phyloP scores from a whole-genome alignment of 257 asterid species.

The Vinca minor region DNA sequence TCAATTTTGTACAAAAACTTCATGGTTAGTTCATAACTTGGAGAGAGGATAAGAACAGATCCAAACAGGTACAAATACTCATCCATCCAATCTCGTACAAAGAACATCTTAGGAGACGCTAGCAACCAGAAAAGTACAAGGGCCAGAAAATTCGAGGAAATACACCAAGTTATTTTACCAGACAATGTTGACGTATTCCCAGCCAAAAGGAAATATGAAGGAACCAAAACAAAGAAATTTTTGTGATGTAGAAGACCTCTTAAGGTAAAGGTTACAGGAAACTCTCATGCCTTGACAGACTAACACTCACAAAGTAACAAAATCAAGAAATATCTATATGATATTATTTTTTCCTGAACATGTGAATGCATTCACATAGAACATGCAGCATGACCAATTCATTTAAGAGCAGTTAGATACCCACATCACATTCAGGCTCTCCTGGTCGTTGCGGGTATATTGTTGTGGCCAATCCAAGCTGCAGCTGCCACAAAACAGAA shows the following conservation, averaged over 20 bases:
- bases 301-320: not conserved
- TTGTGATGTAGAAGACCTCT: not conserved
- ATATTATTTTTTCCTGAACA: not conserved
- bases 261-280: not conserved
- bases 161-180: not conserved
- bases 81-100: not conserved
- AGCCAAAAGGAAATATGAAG: too few relatives aligned
- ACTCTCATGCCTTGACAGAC: not conserved
- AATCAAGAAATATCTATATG: not conserved
- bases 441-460: conserved; percentile 91
- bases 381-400: not conserved
- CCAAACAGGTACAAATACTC: not conserved
- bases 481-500: conserved; percentile 33
- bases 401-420: conserved; percentile 25
- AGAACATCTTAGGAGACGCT: conserved; percentile 3
- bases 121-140: not conserved
- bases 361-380: not conserved
- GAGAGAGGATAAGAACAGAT: not conserved
- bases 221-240: too few relatives aligned
- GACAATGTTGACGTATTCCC: too few relatives aligned
- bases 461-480: conserved; percentile 59
- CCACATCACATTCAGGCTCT: conserved; percentile 81
- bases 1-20: not conserved
- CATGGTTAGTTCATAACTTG: not conserved
- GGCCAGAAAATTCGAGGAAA: not conserved